Evolutionary conservation across 352 stramenopile species (phyloP).

Genomic region (Saprolegnia diclina): DNA sequence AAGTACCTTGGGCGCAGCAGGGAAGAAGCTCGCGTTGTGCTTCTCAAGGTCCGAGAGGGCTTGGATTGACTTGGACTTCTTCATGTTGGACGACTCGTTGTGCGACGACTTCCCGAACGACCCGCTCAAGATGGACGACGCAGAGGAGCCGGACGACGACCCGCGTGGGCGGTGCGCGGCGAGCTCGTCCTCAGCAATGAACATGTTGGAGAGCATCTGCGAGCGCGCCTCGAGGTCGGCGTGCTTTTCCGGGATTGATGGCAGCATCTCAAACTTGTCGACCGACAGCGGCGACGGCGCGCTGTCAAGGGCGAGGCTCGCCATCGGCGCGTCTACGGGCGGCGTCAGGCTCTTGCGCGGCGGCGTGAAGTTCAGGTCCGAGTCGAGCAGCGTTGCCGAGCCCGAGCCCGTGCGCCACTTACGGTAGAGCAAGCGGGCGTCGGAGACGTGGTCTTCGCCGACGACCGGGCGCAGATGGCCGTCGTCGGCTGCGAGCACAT

Average conservation of each 20-base stretch:
- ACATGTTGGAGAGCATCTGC: constrained; percentile 4
- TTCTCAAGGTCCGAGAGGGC: constrained; percentile 77
- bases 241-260: not conserved
- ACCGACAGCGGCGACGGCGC: not conserved
- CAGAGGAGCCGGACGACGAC: not conserved
- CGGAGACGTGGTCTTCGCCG: constrained; percentile 32
- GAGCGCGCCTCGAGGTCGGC: constrained; percentile 3
- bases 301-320: not conserved
- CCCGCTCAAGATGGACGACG: constrained; percentile 35
- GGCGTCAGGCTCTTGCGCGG: not conserved
- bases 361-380: not conserved
- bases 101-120: constrained; percentile 50
- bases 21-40: constrained; percentile 61
- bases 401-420: constrained; percentile 68
- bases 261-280: not conserved
- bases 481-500: not conserved
- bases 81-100: constrained; percentile 37
- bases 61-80: constrained; percentile 74
- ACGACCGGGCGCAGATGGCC: not conserved
- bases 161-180: no score
- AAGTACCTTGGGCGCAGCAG: constrained; percentile 50
- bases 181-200: constrained; percentile 4
- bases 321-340: not conserved
- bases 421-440: constrained; percentile 67
- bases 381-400: constrained; percentile 33